These are phyloP conservation scores for Flueggea neowawraea DNA, from an alignment of 441 rosid species.

Conservation along the genomic window DNA sequence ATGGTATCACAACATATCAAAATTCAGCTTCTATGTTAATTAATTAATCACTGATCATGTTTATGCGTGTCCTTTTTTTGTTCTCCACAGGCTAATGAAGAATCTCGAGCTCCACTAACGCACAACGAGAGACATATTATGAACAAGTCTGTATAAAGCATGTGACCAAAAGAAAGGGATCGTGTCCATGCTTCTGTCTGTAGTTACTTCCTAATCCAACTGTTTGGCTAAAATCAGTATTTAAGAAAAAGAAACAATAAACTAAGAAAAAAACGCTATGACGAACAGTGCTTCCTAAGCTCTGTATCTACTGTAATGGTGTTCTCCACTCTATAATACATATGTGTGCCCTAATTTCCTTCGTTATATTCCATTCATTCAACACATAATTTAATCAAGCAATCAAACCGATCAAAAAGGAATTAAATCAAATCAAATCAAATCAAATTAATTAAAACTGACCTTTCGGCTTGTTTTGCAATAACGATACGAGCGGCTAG, in stretches of 20 bases:
- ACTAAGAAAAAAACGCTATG: not conserved
- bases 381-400: not conserved
- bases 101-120: constrained; percentile 50
- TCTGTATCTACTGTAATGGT: constrained; percentile 7
- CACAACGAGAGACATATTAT: constrained; percentile 9
- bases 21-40: not conserved
- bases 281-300: not conserved
- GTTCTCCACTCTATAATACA: constrained; percentile 6
- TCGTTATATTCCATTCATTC: not conserved
- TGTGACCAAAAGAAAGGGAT: constrained; percentile 7
- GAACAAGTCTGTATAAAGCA: constrained; percentile 7
- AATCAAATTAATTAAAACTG: too few relatives aligned
- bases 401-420: not conserved
- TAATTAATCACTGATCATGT: not conserved
- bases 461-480: too few relatives aligned
- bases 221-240: too few relatives aligned
- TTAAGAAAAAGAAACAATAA: not conserved
- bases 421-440: too few relatives aligned
- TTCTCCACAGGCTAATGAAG: constrained; percentile 51
- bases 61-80: not conserved
- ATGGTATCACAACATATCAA: not conserved
- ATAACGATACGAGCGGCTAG: too few relatives aligned
- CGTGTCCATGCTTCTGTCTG: not conserved
- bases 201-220: not conserved
- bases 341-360: not conserved